Evolutionary conservation across 352 stramenopile genomes (phyloP).

Genomic region (Sclerospora graminicola): DNA sequence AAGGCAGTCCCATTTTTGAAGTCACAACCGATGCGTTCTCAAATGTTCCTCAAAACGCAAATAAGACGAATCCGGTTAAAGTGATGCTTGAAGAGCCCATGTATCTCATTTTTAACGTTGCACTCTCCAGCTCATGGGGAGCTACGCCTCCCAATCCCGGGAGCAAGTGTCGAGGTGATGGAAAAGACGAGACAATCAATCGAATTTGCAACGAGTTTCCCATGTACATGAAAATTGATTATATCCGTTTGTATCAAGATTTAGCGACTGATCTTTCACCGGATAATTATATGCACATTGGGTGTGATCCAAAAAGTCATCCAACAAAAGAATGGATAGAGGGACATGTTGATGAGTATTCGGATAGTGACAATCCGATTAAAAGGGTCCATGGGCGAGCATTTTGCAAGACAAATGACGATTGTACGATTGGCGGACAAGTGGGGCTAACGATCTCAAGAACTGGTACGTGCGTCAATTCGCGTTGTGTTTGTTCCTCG

Average conservation of each 20-base stretch:
- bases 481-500: constrained; percentile 35
- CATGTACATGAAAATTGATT: constrained; percentile 69
- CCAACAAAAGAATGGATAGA: constrained; percentile 60
- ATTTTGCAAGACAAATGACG: constrained; percentile 38
- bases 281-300: constrained; percentile 43
- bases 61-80: constrained; percentile 63
- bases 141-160: constrained; percentile 46
- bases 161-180: constrained; percentile 29
- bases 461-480: constrained; percentile 45
- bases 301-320: constrained; percentile 44
- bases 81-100: constrained; percentile 90
- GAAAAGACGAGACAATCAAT: constrained; percentile 19
- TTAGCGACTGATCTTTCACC: constrained; percentile 19
- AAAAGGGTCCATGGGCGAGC: constrained; percentile 35
- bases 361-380: constrained; percentile 39
- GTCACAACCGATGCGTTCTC: constrained; percentile 55
- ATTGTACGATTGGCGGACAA: constrained; percentile 39
- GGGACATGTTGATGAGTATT: constrained; percentile 47
- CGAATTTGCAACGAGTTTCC: constrained; percentile 51
- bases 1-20: constrained; percentile 80
- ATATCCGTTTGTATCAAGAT: constrained; percentile 63
- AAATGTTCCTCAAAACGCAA: constrained; percentile 33
- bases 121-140: constrained; percentile 82
- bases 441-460: constrained; percentile 12
- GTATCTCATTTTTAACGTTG: constrained; percentile 92